Conservation (phyloP, 495 filamentous ascomycete species). For the Penicillium lagena region DNA sequence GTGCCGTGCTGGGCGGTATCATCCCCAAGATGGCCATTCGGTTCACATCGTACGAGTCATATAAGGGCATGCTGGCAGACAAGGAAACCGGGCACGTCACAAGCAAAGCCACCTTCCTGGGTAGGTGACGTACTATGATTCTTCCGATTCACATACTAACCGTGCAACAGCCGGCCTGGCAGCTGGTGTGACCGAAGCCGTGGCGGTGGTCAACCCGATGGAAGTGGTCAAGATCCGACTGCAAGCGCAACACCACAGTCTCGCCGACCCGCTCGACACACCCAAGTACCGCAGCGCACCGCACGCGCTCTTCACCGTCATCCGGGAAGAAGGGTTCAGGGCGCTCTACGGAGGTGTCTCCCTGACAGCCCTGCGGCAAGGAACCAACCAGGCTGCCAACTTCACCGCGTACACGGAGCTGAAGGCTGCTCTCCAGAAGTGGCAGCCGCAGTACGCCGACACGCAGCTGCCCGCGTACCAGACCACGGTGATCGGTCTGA, state of each 20-base stretch:
- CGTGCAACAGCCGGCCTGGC: conserved; percentile 66
- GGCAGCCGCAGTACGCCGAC: conserved; percentile 55
- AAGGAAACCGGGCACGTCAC: conserved; percentile 61
- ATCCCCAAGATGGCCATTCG: conserved; percentile 99
- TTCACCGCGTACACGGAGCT: conserved; percentile 97
- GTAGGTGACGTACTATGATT: conserved; percentile 31
- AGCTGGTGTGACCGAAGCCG: conserved; percentile 93
- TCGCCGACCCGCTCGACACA: conserved; percentile 85
- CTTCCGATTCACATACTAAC: neutral
- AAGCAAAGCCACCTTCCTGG: conserved; percentile 75
- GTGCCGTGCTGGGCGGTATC: conserved; percentile 93
- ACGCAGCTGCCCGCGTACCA: conserved; percentile 75
- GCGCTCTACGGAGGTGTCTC: conserved; percentile 89
- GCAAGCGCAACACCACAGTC: conserved; percentile 92
- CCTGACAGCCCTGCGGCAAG: conserved; percentile 87
- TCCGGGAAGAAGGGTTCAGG: conserved; percentile 82
- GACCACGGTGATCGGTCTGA: conserved; percentile 83
- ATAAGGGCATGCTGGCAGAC: conserved; percentile 77
- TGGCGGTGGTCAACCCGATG: conserved; percentile 95
- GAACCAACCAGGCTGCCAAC: conserved; percentile 96
- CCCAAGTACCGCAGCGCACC: conserved; percentile 97
- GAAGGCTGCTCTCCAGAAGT: conserved; percentile 65
- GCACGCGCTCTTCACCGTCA: conserved; percentile 87
- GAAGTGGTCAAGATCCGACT: conserved; percentile 98
- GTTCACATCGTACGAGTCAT: conserved; percentile 95